Evolutionary conservation across 352 stramenopile species (phyloP), one percentile per base, ranked within the genome.

Genomic region (Blastocystis sp.): DNA sequence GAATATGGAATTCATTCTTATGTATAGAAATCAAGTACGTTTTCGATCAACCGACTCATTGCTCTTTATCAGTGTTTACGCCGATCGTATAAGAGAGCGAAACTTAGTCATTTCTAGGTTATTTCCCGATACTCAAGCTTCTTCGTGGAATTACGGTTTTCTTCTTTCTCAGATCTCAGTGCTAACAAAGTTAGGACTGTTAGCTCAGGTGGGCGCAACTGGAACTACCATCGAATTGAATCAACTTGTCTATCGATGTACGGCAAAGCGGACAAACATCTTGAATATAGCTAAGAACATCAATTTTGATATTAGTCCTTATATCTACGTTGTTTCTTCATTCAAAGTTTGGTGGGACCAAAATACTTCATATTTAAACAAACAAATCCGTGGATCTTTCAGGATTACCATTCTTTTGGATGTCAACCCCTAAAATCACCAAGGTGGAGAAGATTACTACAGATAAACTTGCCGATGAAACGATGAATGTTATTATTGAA

Each of bases 271-370:
- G 16, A 21, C 14, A 0, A 66, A 59, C 29, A 63, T 83, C 19
- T 32, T 83, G 21, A 83, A 66, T 56, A 83, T 83, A 5, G 71
- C 71, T 11, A 83, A 83, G 71, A 83, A 83, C 51, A 65, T 83
- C n/a, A 63, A 63, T 51, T 65, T 67, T 65, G 71, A 83, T 67
- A 29, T 83, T 16, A 29, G 29, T 83, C 71, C 71, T 51, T 83
- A 52, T 65, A 42, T 83, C 39, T 83, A 29, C n/a, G 24, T 51
- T 63, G 71, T 83, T 63, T 83, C 32, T 83, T 83, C 5, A 39
- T 51, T 24, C 46, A 73, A 39, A 24, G 3, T 43, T 73, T 46
- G 21, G 24, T 16, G 19, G 24, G 4, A 73, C 9, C 21, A 1
- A 24, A 35, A 35, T 73, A 73, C 7, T 51, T 73, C 19, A 37